These are phyloP conservation scores for Dioscorea dumetorum DNA, from an alignment of 106 monocot species.

Conservation along the genomic window DNA sequence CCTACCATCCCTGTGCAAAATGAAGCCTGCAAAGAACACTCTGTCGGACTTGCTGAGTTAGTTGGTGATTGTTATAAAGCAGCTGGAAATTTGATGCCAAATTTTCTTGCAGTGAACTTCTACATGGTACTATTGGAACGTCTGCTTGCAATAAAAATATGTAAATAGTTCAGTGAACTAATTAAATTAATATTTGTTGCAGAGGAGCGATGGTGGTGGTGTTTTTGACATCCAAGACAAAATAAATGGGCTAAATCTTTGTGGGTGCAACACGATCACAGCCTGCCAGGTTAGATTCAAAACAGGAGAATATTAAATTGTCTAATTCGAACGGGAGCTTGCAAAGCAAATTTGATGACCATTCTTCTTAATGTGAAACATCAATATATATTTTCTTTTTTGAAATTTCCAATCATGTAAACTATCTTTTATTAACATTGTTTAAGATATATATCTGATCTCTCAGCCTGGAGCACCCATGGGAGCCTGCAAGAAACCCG, in stretches of 20 bases:
- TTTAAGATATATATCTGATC: not conserved
- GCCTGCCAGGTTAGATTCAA: conserved; percentile 59
- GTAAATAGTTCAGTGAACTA: not conserved
- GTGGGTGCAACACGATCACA: conserved; percentile 63
- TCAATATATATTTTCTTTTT: too few species aligned
- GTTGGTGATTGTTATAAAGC: conserved; percentile 70
- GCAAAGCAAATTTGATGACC: too few species aligned
- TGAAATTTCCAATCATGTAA: too few species aligned
- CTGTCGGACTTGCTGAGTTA: conserved; percentile 67
- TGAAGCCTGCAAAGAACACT: conserved; percentile 92
- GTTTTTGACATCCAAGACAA: conserved; percentile 80
- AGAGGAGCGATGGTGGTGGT: conserved; percentile 93
- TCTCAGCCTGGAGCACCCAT: conserved; percentile 40
- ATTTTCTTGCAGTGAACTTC: conserved; percentile 83
- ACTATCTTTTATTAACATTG: too few species aligned
- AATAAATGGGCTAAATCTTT: conserved; percentile 74
- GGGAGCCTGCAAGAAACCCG: conserved; percentile 54
- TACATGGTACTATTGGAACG: conserved; percentile 62
- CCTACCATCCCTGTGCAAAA: conserved; percentile 74
- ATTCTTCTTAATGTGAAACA: too few species aligned
- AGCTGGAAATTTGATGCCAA: conserved; percentile 75
- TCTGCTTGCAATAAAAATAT: not conserved
- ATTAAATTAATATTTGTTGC: conserved; percentile 11
- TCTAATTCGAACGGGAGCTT: too few species aligned
- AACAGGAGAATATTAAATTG: not conserved